Evolutionary conservation across 2,329 filamentous ascomycete genomes (phyloP).

Genomic region (Lecanicillium sp.): DNA sequence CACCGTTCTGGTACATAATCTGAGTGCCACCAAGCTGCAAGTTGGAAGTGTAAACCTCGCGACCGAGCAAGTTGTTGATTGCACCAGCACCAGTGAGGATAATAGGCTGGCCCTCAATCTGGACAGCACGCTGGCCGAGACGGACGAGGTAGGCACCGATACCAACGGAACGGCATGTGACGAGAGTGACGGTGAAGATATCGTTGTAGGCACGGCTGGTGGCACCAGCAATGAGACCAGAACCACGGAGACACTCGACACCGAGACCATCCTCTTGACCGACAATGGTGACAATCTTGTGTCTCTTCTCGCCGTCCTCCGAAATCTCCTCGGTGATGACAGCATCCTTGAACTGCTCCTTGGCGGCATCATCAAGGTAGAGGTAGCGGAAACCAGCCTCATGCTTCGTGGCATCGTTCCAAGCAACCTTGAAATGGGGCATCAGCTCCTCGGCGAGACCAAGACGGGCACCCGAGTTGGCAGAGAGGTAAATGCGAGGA

Average conservation of each 20-base stretch:
- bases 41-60: conserved; percentile 98
- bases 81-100: conserved; percentile 96
- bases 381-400: conserved; percentile 94
- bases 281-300: conserved; percentile 90
- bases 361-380: conserved; percentile 79
- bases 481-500: conserved; percentile 93
- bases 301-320: conserved; percentile 80
- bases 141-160: conserved; percentile 98
- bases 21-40: conserved; percentile 99
- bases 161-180: conserved; percentile 97
- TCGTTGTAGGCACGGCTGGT: conserved; percentile 97
- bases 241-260: conserved; percentile 94
- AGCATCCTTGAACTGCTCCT: conserved; percentile 73
- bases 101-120: conserved; percentile 97
- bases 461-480: conserved; percentile 96
- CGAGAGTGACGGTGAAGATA: conserved; percentile 95
- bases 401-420: conserved; percentile 77
- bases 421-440: conserved; percentile 93
- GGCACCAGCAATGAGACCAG: conserved; percentile 94
- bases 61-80: conserved; percentile 95
- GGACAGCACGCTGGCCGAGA: conserved; percentile 94
- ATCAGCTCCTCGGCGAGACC: conserved; percentile 96
- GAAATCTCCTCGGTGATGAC: conserved; percentile 73
- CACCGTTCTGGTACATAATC: conserved; percentile 99
- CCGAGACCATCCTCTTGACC: conserved; percentile 92